Percentiles rank a stretch among this genome's conserved stretches.
phyloP scores from a whole-genome alignment of 148 eudicot genomes.

The Euryodendron excelsum region DNA sequence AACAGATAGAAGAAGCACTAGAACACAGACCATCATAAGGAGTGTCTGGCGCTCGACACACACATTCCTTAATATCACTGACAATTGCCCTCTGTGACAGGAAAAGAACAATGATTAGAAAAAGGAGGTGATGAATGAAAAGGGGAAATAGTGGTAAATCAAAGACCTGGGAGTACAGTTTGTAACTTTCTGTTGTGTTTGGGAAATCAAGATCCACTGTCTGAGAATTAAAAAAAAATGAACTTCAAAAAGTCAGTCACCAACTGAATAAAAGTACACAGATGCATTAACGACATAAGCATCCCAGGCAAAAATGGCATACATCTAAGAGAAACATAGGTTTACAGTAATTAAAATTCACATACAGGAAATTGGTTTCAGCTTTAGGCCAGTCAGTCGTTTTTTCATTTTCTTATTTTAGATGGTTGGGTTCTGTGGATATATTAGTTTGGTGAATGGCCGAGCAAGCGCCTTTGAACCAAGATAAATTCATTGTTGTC shows the following conservation, averaged over 20 bases:
- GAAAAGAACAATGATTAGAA: constrained; percentile 3
- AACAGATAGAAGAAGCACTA: neutral
- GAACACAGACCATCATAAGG: constrained; percentile 84
- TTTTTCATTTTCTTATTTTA: neutral
- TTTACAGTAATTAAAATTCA: neutral
- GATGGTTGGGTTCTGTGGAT: neutral
- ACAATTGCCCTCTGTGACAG: constrained; percentile 76
- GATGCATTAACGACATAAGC: neutral
- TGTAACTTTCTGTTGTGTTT: constrained; percentile 89
- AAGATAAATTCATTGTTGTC: neutral
- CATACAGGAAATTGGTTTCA: neutral
- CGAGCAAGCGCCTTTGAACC: neutral
- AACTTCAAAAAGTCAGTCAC: neutral
- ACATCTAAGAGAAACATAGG: neutral
- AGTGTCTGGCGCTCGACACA: constrained; percentile 97
- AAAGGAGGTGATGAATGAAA: neutral
- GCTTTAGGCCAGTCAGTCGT: neutral
- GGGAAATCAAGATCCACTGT: constrained; percentile 87
- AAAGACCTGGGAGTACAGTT: constrained; percentile 86
- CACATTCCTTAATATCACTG: constrained; percentile 94
- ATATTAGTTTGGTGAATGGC: neutral
- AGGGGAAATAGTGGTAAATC: neutral
- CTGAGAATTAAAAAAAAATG: constrained; percentile 34
- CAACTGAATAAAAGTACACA: neutral
- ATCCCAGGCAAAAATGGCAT: constrained; percentile 2